These are phyloP conservation scores for Cinnamomum micranthum DNA, from an alignment of 164 flowering plant species.

Conservation along the genomic window DNA sequence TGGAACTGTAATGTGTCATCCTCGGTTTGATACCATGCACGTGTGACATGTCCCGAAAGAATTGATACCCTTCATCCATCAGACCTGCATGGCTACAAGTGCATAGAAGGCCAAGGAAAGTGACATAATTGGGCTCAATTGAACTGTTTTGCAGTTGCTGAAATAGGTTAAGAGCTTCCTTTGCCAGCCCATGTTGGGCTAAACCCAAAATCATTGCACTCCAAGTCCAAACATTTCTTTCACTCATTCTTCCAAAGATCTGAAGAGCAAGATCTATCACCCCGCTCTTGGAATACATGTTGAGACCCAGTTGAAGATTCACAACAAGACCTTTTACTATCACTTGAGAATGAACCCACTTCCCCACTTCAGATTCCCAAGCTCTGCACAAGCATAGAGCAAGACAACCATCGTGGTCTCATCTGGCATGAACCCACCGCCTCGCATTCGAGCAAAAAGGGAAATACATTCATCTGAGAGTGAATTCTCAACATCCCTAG, in stretches of 20 bases:
- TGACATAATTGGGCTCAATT: slow-evolving; percentile 12
- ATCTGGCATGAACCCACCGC: slow-evolving; percentile 7
- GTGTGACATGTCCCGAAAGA: slow-evolving; percentile 9
- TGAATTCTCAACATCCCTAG: slow-evolving; percentile 9
- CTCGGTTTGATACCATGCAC: slow-evolving; percentile 12
- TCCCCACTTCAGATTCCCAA: slow-evolving; percentile 13
- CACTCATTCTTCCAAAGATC: slow-evolving; percentile 5
- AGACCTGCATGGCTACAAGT: slow-evolving; percentile 18
- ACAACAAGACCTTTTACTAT: not conserved
- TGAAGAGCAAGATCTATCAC: not conserved
- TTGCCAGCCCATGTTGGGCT: slow-evolving; percentile 10
- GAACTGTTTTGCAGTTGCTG: not conserved
- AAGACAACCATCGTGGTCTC: slow-evolving; percentile 9
- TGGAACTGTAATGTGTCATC: slow-evolving; percentile 16
- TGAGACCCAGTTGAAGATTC: slow-evolving; percentile 13
- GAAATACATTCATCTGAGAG: not conserved
- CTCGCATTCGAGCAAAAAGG: slow-evolving; percentile 2
- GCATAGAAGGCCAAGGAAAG: slow-evolving; percentile 10
- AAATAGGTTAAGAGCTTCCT: slow-evolving; percentile 11
- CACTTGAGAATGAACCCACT: slow-evolving; percentile 9
- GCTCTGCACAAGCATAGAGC: slow-evolving; percentile 8
- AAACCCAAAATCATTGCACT: slow-evolving; percentile 16
- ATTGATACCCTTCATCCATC: slow-evolving; percentile 12
- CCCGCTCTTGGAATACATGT: slow-evolving; percentile 20
- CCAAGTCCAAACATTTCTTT: slow-evolving; percentile 17